Evolutionary conservation across 805 yeast species (phyloP), one percentile per base, ranked within the genome.

Genomic region (Starmerella kuoi): DNA sequence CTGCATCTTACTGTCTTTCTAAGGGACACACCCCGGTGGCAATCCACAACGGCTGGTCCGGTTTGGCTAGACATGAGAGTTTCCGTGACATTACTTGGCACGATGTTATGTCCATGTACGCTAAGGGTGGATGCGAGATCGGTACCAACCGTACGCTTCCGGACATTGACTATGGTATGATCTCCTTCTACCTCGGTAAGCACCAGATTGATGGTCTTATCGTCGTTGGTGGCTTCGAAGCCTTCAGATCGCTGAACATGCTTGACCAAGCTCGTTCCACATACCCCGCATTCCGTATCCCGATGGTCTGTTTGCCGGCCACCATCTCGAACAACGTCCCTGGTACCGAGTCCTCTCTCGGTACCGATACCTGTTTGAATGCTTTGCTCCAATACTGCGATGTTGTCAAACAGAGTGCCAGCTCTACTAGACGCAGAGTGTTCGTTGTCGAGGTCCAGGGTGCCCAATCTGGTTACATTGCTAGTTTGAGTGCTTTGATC

Each of bases 361-460:
- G 99, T 45, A 72, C 86, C 11, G 98, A 91, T 61, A 91, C 99
- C 9, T 93, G 98, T 68, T 68, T 91, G 68, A 91, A 91, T 64
- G 68, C 91, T 8, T 70, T 91, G 55, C 85, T 86, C 49, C 77
- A 80, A 44, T 91, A 91, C 68, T 88, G 97, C 66, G 99, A 91
- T 62, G 85, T 83, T 21, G 79, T 91, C 52, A 87, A 91, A 66
- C 95, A 84, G 67, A 75, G 86, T 39, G 98, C 98, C 2, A 79
- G 95, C 18, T 84, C 98, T 15, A 75, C 95, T 2, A 76, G 98
- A 67, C 81, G 84, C 55, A 73, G 98, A 55, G 95, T 81, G 20
- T 91, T 91, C 61, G 95, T 91, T 31, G 91, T 91, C 49, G 98
- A 91, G 60, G 96, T 87, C 15, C 98, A 93, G 66, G 99, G 98